phyloP scores from a whole-genome alignment of 352 stramenopile genomes.

The Peronosclerospora sorghi region DNA sequence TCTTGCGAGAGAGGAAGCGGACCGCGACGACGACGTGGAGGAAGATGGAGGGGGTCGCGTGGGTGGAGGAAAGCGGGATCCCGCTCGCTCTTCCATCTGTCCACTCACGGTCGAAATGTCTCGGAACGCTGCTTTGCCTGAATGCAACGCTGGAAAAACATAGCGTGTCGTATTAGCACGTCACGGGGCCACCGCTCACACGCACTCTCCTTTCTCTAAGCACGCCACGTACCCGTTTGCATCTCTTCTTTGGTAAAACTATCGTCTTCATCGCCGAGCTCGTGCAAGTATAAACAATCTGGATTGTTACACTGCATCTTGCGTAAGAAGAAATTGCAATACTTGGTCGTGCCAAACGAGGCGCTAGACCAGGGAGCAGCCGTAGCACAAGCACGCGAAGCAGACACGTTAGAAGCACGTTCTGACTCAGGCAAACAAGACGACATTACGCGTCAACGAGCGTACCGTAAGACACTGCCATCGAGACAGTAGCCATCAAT shows the following conservation, averaged over 20 bases:
- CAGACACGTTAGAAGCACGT: not conserved
- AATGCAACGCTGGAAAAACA: constrained; percentile 40
- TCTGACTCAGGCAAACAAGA: too few species aligned
- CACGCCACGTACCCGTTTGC: constrained; percentile 41
- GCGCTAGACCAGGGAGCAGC: too few species aligned
- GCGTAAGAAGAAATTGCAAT: constrained; percentile 91
- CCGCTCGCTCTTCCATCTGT: constrained; percentile 36
- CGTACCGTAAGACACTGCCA: constrained; percentile 53
- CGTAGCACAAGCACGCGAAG: not conserved
- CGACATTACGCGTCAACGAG: too few species aligned
- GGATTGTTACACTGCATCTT: constrained; percentile 89
- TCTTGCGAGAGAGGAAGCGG: constrained; percentile 14
- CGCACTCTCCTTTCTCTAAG: not conserved
- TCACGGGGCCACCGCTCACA: constrained; percentile 1
- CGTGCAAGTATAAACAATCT: constrained; percentile 91
- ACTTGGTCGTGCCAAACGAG: constrained; percentile 93
- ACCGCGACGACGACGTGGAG: constrained; percentile 5
- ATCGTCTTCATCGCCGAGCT: constrained; percentile 86
- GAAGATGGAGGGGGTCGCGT: constrained; percentile 14
- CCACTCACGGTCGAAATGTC: constrained; percentile 38
- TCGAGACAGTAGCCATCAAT: constrained; percentile 88
- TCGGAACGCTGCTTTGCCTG: constrained; percentile 61
- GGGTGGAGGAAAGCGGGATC: constrained; percentile 42
- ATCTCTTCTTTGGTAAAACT: constrained; percentile 94
- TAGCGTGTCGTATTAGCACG: too few species aligned